Evolutionary conservation across 2,329 filamentous ascomycete genomes (phyloP), one percentile per base, ranked within the genome.

Genomic region (Diplodia scrobiculata): DNA sequence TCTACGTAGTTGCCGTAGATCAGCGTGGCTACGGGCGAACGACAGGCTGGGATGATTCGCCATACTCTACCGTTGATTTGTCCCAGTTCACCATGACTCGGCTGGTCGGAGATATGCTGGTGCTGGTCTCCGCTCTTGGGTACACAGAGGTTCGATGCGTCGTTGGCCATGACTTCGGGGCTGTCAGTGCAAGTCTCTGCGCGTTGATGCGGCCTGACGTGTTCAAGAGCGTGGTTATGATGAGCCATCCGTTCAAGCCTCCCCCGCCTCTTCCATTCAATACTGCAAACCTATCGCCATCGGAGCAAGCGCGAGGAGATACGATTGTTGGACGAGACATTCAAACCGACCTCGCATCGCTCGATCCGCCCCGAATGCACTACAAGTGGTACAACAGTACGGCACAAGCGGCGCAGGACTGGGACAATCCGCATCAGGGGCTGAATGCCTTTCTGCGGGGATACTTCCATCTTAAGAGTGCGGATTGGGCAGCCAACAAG

Each of bases 11-110:
- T 1, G 87, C 88, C 1, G 85, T 86, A 41, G 88, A 91, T 71
- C 87, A 89, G 71, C 83, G 88, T 58, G 88, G 88, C 7, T 90
- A 89, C 69, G 88, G 88, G 11, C 82, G 87, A 29, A 91, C 88
- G 0, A 86, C 81, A 0, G 85, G 85, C 58, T 87, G 85, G 84
- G 83, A 87, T 68, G 79, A 76, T 0, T 78, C 80, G 1, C 70
- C 72, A 7, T 87, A 80, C 71, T 74, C 81, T 64, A 74, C 84
- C 2, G 84, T 84, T 27, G 84, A 88, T 69, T 74, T 89, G 47
- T 77, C 77, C 7, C 82, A 84, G 27, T 89, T 87, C 71, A 81
- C 81, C 1, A 78, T 86, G 65, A 85, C 85, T 0, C 84, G 82
- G 19, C 78, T 89, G 0, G 84, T 89, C 34, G 83, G 85, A 19